Evolutionary conservation across 257 asterid species (phyloP).

Genomic region (Solanum tarapatanum): DNA sequence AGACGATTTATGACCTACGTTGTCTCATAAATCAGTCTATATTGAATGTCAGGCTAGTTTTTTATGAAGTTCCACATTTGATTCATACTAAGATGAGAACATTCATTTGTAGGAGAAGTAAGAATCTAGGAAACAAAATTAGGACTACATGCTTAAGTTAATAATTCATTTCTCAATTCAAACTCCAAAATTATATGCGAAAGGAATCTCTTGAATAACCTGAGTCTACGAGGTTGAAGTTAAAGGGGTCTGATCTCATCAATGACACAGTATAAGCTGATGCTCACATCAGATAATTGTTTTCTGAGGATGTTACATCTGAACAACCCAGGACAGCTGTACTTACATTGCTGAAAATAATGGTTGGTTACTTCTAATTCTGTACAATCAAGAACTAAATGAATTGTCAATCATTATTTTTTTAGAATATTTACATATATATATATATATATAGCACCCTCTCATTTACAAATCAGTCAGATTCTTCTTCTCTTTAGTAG

Average conservation of each 20-base stretch:
- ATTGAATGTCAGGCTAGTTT: background rate
- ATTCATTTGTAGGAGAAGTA: background rate
- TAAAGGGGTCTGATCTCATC: background rate
- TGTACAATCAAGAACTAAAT: background rate
- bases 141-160: background rate
- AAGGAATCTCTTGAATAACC: background rate
- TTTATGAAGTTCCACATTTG: background rate
- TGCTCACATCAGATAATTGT: background rate
- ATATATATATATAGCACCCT: too few species aligned
- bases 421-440: too few species aligned
- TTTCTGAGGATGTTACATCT: background rate
- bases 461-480: background rate
- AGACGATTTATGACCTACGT: background rate
- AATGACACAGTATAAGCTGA: background rate
- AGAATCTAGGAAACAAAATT: background rate
- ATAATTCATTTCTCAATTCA: background rate
- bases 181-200: background rate
- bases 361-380: background rate
- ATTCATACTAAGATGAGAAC: background rate
- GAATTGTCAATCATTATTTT: background rate
- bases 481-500: background rate
- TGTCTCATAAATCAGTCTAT: background rate
- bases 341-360: background rate
- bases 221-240: background rate
- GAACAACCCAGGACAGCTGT: background rate